phyloP scores from a whole-genome alignment of 768 basidiomycete genomes.

The Tulasnella calospora region DNA sequence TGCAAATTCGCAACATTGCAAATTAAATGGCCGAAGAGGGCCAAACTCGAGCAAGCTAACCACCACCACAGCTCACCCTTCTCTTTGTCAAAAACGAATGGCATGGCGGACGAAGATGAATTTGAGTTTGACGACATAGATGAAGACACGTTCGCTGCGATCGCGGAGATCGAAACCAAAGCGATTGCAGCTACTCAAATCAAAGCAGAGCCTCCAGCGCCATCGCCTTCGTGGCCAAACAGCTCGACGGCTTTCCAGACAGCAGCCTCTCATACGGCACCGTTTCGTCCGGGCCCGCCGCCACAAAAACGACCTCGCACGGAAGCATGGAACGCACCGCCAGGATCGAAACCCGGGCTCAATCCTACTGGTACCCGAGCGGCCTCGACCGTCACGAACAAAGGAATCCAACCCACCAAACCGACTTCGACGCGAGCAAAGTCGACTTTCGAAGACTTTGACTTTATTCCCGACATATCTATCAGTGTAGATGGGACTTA shows the following conservation, averaged over 20 bases:
- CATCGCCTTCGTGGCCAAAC: not conserved
- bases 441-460: conserved; percentile 5
- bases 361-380: not conserved
- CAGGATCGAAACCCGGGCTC: not conserved
- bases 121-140: conserved; percentile 15
- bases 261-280: not conserved
- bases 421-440: not conserved
- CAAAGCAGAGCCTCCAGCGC: not conserved
- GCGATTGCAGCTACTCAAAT: not conserved
- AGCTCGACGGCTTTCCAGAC: not conserved
- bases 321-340: not conserved
- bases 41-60: not conserved
- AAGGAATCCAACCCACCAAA: not conserved
- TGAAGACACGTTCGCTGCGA: not conserved
- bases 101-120: conserved; percentile 12
- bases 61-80: not conserved
- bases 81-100: conserved; percentile 3
- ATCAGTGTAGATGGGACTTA: not conserved
- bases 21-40: not conserved
- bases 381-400: not conserved
- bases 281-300: not conserved
- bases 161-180: conserved; percentile 1
- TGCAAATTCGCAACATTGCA: not conserved
- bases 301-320: conserved; percentile 6
- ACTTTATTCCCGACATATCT: not conserved